phyloP scores from a whole-genome alignment of 148 eudicot species.

The Silene uniflora region DNA sequence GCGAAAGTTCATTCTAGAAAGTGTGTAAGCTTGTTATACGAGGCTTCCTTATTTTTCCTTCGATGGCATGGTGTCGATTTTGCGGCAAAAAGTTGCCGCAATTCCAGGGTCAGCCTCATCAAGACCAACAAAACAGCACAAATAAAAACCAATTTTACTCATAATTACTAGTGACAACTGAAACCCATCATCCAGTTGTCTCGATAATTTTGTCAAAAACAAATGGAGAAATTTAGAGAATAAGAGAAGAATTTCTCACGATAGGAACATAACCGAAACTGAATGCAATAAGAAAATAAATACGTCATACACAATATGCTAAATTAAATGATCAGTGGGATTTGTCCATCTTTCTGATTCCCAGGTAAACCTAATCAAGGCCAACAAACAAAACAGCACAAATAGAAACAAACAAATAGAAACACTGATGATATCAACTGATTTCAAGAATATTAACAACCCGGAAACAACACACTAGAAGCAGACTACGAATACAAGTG shows the following conservation, averaged over 20 bases:
- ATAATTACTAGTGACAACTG: too few species aligned
- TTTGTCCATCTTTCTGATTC: not conserved
- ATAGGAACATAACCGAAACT: not conserved
- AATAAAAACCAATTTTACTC: too few species aligned
- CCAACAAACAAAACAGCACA: not conserved
- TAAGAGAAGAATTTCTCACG: not conserved
- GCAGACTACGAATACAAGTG: constrained; percentile 43
- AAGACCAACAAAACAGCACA: too few species aligned
- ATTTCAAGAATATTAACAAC: constrained; percentile 60
- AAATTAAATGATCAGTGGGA: not conserved
- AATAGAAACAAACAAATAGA: not conserved
- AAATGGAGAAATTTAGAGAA: not conserved
- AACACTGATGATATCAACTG: constrained; percentile 15
- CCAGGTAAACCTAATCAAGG: not conserved
- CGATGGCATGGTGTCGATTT: too few species aligned
- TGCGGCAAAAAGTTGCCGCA: too few species aligned
- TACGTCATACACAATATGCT: not conserved
- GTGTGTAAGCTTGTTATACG: too few species aligned
- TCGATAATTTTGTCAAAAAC: not conserved
- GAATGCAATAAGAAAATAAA: not conserved
- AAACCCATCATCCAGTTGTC: too few species aligned
- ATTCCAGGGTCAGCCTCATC: too few species aligned
- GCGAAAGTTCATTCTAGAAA: too few species aligned
- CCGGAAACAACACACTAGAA: constrained; percentile 56
- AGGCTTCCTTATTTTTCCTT: too few species aligned